phyloP scores from a whole-genome alignment of 768 basidiomycete genomes.

The Lentinus brumalis region DNA sequence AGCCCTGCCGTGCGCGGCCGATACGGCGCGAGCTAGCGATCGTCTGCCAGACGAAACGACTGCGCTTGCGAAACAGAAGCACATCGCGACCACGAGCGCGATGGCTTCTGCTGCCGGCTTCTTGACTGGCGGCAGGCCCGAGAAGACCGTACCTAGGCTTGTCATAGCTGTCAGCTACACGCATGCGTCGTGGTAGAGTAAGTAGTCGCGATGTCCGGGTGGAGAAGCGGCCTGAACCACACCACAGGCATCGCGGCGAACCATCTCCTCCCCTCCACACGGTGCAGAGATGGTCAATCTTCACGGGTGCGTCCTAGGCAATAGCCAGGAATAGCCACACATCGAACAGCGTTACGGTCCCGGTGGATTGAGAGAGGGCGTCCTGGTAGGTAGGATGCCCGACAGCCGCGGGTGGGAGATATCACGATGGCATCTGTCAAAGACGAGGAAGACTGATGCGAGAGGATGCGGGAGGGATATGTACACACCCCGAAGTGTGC shows the following conservation, averaged over 20 bases:
- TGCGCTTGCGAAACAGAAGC: not conserved
- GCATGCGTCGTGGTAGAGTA: not conserved
- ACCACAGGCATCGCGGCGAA: not conserved
- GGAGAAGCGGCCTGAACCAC: not conserved
- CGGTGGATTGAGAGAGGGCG: constrained; percentile 3
- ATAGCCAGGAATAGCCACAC: not conserved
- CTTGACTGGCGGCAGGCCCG: constrained; percentile 1
- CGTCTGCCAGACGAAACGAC: not conserved
- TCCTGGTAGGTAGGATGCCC: constrained; percentile 4
- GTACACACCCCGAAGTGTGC: not conserved
- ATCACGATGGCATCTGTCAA: constrained; percentile 22
- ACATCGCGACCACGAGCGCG: not conserved
- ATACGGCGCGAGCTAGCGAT: not conserved
- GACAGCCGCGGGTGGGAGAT: constrained; percentile 16
- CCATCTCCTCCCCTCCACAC: not conserved
- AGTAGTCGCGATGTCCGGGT: not conserved
- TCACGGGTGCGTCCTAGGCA: not conserved
- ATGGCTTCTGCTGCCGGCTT: not conserved
- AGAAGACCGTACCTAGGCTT: constrained; percentile 8
- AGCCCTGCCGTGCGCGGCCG: not conserved
- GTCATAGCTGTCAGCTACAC: constrained; percentile 8
- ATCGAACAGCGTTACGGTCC: not conserved
- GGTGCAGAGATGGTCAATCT: not conserved
- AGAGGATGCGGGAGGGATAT: constrained; percentile 6
- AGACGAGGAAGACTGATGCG: constrained; percentile 13